phyloP scores from a whole-genome alignment of 345 rosid species.

The Dovyalis caffra region DNA sequence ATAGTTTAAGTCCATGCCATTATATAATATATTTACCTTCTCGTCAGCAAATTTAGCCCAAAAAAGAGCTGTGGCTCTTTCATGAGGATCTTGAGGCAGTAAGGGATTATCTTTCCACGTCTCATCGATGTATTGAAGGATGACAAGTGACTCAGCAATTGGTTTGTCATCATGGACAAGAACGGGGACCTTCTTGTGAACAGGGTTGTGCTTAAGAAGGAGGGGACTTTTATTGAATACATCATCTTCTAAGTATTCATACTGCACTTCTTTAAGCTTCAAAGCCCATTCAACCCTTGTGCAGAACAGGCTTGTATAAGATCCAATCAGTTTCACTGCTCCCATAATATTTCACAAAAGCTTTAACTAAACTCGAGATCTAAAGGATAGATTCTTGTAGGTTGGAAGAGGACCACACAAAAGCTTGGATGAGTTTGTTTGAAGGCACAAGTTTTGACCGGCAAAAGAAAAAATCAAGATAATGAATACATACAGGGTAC shows the following conservation, averaged over 20 bases:
- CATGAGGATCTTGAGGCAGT: constrained; percentile 9
- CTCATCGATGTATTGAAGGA: constrained; percentile 18
- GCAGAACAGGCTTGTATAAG: constrained; percentile 11
- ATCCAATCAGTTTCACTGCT: constrained; percentile 12
- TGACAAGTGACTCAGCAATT: constrained; percentile 15
- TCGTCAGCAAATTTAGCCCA: constrained; percentile 20
- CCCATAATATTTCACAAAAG: neutral
- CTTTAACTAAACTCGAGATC: neutral
- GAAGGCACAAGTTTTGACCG: too few relatives aligned
- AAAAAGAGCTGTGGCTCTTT: constrained; percentile 13
- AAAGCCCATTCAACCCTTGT: constrained; percentile 16
- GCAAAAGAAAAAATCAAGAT: too few relatives aligned
- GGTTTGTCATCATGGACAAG: constrained; percentile 6
- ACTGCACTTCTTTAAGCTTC: constrained; percentile 15
- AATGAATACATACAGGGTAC: too few relatives aligned
- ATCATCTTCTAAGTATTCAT: constrained; percentile 19
- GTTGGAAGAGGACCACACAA: too few relatives aligned
- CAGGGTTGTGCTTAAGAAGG: constrained; percentile 13
- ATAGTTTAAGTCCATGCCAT: neutral
- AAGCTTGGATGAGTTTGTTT: too few relatives aligned
- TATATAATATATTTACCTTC: constrained; percentile 6
- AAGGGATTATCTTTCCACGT: neutral
- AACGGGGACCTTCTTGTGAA: constrained; percentile 22
- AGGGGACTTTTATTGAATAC: constrained; percentile 3
- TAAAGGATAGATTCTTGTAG: neutral